These are phyloP conservation scores for Lyophyllum shimeji DNA, from an alignment of 768 basidiomycete species.

Conservation along the genomic window DNA sequence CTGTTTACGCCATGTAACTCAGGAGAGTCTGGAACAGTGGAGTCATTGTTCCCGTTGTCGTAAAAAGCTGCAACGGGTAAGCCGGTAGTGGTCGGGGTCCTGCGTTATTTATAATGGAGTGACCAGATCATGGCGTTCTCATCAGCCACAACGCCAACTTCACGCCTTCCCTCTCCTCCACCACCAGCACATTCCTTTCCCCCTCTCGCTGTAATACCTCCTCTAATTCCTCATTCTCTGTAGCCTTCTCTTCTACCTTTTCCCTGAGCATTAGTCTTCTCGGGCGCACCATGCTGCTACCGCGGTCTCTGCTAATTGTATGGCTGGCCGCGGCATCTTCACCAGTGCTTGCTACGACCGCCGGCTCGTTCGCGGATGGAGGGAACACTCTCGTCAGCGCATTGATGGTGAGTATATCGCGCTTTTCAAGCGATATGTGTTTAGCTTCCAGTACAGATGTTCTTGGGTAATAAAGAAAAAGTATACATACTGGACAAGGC, in stretches of 20 bases:
- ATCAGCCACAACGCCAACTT: no score
- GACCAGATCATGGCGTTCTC: no score
- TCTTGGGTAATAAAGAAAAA: slow-evolving; percentile 64
- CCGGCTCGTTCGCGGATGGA: slow-evolving; percentile 46
- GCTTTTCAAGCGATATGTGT: neutral
- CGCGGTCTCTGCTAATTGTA: slow-evolving; percentile 21
- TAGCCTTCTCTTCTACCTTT: neutral
- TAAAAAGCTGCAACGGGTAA: neutral
- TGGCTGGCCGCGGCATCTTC: slow-evolving; percentile 37
- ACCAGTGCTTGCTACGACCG: slow-evolving; percentile 31
- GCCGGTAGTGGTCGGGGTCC: neutral
- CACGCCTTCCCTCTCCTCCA: neutral
- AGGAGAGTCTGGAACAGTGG: neutral
- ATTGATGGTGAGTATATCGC: slow-evolving; percentile 43
- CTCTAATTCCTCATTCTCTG: neutral
- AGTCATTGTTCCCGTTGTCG: neutral
- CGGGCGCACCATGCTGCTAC: slow-evolving; percentile 30
- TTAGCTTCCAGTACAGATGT: slow-evolving; percentile 43
- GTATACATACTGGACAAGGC: slow-evolving; percentile 83
- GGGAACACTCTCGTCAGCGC: slow-evolving; percentile 48
- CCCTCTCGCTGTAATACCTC: neutral
- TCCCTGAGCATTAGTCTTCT: neutral
- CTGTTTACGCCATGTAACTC: neutral
- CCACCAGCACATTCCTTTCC: neutral
- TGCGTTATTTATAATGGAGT: neutral